Base-by-base conservation (phyloP, 306 rosid species). In the Malus sylvestris region DNA sequence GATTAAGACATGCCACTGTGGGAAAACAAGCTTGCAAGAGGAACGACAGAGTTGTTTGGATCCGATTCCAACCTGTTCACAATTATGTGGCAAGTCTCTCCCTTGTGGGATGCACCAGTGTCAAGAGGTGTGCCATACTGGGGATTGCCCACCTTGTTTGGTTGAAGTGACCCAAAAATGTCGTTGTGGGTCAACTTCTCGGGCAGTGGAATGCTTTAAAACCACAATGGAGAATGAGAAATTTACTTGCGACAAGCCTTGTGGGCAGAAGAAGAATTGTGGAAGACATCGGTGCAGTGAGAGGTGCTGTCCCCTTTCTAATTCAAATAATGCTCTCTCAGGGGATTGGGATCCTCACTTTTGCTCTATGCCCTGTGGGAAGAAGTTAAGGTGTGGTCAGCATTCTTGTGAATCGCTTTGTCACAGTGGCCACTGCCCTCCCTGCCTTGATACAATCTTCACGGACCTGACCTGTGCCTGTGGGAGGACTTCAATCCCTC, bases 281-380 rank as follows among this genome's bases (percentile, higher is more conserved):
- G 98, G 98, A 84, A 90, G 96, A 84, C 98, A 93, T 66, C 88
- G 96, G 45, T 93, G 98, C 72, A 93, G 87, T 69, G 97, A 91
- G 78, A 80, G 88, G 72, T 93, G 98, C 78, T 93, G 98, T 75
- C 97, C 93, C 63, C 87, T 85, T 64, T 86, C 90, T 40, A 84
- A 80, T 87, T 84, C 88, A 10, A 82, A 68, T 71, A 82, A 60
- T 80, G 13, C 6, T 67, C 65, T 67, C 49, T 70, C 46, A 55
- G 91, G 83, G 66, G 91, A 83, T 46, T 91, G 98, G 98, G 90
- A 85, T 90, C 96, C 93, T 78, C 98, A 93, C 83, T 85, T 91
- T 60, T 93, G 98, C 80, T 84, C 93, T 8, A 83, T 90, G 87
- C 79, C 89, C 10, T 93, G 98, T 60, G 97, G 89, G 45, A 93